Evolutionary conservation across 805 yeast species (phyloP), one percentile per base, ranked within the genome.

Genomic region (Candida rishiriensis): DNA sequence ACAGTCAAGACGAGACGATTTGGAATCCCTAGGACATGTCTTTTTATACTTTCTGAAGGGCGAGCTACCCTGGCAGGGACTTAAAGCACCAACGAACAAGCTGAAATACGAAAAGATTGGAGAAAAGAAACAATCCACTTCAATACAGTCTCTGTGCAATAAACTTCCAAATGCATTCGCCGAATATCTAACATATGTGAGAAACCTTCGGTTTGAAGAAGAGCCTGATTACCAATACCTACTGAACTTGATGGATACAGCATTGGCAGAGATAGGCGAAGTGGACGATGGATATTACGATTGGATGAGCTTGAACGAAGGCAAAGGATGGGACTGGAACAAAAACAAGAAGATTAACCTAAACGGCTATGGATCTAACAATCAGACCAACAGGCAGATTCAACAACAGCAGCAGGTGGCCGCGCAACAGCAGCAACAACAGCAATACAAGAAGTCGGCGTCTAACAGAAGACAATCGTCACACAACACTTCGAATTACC

Each of bases 51-150:
- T 85, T 56, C 64, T 85, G 44, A 75, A 86, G 58, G 93, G 95
- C 28, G 83, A 81, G 50, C 72, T 85, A 59, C 95, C 95, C 38
- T 85, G 95, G 95, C 95, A 85, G 66, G 95, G 95, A n/a, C 68
- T 85, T 48, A 85, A 85, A 64, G 93, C 91, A 1, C 88, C 88
- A 47, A 85, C 88, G n/a, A 85, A 85, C 62, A 85, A 86, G 61
- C 76, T 80, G 52, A 85, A 85, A 62, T 85, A 85, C 60, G 93
- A 86, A 63, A 85, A 85, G 60, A 86, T 86, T 62, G 93, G 93
- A 28, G 85, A 84, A 52, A 84, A 84, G 56, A 86, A 86, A 63
- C 82, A 83, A 59, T 73, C 83, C 13, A 80, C 89, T 1, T 75
- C 81, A 12, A 79, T 85, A 9, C 71, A 70, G 38, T 83, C 81